phyloP scores from a whole-genome alignment of 331 rosid species.

The Malus hybrid region DNA sequence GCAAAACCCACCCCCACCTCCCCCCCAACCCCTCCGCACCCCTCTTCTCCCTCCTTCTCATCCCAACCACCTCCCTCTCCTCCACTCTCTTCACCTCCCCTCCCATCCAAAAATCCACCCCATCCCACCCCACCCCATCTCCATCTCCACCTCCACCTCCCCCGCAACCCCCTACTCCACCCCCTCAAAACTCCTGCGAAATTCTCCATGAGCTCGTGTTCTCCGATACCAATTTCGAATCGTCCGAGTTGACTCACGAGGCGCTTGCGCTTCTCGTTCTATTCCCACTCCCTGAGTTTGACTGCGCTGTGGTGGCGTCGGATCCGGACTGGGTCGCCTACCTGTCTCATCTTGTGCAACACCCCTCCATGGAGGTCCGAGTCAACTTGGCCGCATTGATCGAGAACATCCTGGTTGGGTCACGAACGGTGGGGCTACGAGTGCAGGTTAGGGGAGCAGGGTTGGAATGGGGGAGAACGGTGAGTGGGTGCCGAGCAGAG shows the following conservation, averaged over 20 bases:
- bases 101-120: too few relatives aligned
- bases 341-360: conserved; percentile 37
- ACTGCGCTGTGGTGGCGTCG: conserved; percentile 46
- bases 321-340: conserved; percentile 36
- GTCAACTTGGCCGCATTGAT: conserved; percentile 74
- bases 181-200: conserved; percentile 35
- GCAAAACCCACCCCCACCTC: too few relatives aligned
- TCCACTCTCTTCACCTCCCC: too few relatives aligned
- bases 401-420: conserved; percentile 59
- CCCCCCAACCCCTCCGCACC: too few relatives aligned
- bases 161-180: conserved; percentile 6
- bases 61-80: too few relatives aligned
- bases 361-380: conserved; percentile 46
- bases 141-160: too few relatives aligned
- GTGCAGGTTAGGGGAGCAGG: conserved; percentile 24
- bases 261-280: conserved; percentile 60
- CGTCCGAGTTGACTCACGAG: conserved; percentile 48
- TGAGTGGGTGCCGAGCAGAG: too few relatives aligned
- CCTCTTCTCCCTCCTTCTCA: too few relatives aligned
- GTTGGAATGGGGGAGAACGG: too few relatives aligned
- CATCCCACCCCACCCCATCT: too few relatives aligned
- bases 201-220: conserved; percentile 38
- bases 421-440: conserved; percentile 61
- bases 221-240: conserved; percentile 9
- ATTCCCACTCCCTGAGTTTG: conserved; percentile 52